These are phyloP conservation scores for Rhodotorula glutinis DNA, from an alignment of 1,284 basidiomycete genomes.

Conservation along the genomic window DNA sequence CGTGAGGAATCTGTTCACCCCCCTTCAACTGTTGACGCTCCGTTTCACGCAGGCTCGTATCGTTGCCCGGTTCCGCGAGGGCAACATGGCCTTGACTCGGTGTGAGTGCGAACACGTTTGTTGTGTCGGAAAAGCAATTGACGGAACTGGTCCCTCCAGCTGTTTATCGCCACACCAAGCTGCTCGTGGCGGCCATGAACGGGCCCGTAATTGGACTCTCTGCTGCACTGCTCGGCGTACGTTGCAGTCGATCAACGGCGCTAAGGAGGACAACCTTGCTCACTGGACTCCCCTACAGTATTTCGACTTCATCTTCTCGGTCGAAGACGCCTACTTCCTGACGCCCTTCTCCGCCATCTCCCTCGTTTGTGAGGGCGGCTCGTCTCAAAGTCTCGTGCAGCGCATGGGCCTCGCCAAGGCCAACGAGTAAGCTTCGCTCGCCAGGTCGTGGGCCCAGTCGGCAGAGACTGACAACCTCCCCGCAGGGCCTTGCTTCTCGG, in stretches of 20 bases:
- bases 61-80: slow-evolving; percentile 13
- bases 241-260: too few species aligned
- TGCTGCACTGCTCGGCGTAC: slow-evolving; percentile 23
- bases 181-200: slow-evolving; percentile 35
- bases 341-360: slow-evolving; percentile 37
- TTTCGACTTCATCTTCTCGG: slow-evolving; percentile 36
- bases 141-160: neutral
- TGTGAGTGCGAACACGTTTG: neutral
- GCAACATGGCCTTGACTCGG: slow-evolving; percentile 33
- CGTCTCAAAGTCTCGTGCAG: slow-evolving; percentile 28
- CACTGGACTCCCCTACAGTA: too few species aligned
- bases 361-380: slow-evolving; percentile 36
- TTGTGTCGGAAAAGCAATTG: neutral
- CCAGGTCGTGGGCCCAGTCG: neutral
- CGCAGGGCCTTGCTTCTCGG: slow-evolving; percentile 31
- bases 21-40: neutral
- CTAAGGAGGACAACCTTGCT: too few species aligned
- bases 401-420: slow-evolving; percentile 36
- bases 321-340: slow-evolving; percentile 37
- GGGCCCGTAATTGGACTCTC: slow-evolving; percentile 35
- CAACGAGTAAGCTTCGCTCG: slow-evolving; percentile 20
- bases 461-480: neutral
- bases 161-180: slow-evolving; percentile 33
- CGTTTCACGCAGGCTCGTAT: slow-evolving; percentile 10
- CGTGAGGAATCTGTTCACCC: too few species aligned